Conservation (phyloP, 768 basidiomycete species). For the Suillus fuscotomentosus region DNA sequence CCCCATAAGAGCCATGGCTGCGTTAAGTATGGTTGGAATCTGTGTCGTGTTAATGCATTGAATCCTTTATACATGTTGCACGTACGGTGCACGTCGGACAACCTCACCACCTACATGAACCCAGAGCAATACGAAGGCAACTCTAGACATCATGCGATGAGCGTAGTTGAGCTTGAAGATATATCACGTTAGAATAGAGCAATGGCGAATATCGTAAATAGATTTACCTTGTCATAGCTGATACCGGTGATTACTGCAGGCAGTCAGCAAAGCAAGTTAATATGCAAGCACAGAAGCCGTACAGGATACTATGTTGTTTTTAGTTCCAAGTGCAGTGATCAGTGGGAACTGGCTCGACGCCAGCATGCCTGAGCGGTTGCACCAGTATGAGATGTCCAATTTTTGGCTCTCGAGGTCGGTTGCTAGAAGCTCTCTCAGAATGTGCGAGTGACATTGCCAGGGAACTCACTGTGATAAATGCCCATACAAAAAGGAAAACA, state of each 20-base stretch:
- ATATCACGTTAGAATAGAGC: background rate
- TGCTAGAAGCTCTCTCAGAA: constrained; percentile 12
- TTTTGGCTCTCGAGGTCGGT: constrained; percentile 17
- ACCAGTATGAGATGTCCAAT: constrained; percentile 20
- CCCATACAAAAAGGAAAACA: constrained; percentile 38
- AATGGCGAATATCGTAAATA: constrained; percentile 7
- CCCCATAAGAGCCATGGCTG: constrained; percentile 25
- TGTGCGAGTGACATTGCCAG: background rate
- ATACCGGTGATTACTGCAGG: constrained; percentile 49
- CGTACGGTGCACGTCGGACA: background rate
- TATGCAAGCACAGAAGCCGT: constrained; percentile 12
- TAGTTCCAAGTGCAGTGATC: constrained; percentile 55
- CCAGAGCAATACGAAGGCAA: constrained; percentile 44
- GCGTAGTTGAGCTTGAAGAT: constrained; percentile 29
- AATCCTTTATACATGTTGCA: background rate
- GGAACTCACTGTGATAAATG: constrained; percentile 42
- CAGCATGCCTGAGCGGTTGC: constrained; percentile 40
- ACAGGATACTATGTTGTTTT: constrained; percentile 55
- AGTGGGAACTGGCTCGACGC: constrained; percentile 51
- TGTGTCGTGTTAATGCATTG: background rate
- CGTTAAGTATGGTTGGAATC: constrained; percentile 9
- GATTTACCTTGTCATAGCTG: constrained; percentile 44
- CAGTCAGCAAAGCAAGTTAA: background rate
- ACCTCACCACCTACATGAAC: constrained; percentile 46
- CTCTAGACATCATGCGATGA: constrained; percentile 46